A percentile compares a stretch with the other conserved stretches of the same genome.
Conservation (phyloP, 805 yeast genomes). For the Saturnispora diversa region DNA sequence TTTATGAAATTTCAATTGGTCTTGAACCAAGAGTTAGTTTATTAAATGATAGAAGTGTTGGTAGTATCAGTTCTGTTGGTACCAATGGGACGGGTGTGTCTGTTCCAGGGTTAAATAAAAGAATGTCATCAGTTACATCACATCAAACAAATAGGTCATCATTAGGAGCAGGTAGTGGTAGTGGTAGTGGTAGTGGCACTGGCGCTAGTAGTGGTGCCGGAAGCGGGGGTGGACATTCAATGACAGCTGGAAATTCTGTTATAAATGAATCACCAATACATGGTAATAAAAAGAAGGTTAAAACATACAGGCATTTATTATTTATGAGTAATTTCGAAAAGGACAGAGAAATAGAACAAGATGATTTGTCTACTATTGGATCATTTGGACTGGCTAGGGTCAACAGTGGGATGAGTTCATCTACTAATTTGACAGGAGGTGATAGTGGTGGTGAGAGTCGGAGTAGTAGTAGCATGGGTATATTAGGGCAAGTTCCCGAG, state of each 20-base stretch:
- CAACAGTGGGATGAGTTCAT: constrained; percentile 3
- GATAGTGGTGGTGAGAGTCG: constrained; percentile 3
- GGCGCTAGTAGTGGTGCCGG: too few species aligned
- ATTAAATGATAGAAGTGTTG: constrained; percentile 14
- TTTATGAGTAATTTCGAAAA: constrained; percentile 6
- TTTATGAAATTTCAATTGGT: constrained; percentile 64
- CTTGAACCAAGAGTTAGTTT: constrained; percentile 63
- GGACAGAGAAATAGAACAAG: constrained; percentile 4
- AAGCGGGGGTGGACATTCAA: too few species aligned
- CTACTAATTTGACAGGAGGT: not conserved
- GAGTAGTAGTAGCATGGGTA: not conserved
- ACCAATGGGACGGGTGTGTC: not conserved
- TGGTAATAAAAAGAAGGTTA: constrained; percentile 6
- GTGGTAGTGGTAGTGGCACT: too few species aligned
- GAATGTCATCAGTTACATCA: constrained; percentile 3
- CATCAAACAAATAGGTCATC: not conserved
- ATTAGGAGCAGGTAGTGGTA: too few species aligned
- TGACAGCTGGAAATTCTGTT: not conserved
- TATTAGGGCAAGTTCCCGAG: not conserved
- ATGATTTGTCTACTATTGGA: not conserved
- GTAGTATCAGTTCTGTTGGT: not conserved
- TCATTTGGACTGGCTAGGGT: constrained; percentile 3
- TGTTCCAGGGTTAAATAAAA: not conserved
- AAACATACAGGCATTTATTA: constrained; percentile 9
- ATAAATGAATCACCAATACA: not conserved